Percentiles rank a stretch among this genome's conserved stretches.
These are phyloP conservation scores for Suillus spraguei DNA, from an alignment of 768 basidiomycete species.

Conservation along the genomic window DNA sequence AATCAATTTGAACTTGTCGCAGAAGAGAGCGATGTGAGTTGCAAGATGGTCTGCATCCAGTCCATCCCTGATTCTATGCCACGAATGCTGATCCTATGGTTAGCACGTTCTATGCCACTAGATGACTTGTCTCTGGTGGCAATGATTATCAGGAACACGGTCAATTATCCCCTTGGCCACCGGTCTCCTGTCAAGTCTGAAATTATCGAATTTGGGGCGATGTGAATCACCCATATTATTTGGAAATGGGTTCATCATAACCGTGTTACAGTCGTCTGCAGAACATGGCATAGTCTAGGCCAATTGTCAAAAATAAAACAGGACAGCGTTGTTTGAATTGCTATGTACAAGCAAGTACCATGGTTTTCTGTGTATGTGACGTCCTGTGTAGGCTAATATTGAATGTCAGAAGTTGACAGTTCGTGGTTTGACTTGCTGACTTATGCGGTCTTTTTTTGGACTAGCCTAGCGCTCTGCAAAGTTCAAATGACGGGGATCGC, in stretches of 20 bases:
- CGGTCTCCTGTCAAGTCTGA: background rate
- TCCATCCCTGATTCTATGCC: no score
- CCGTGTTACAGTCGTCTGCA: background rate
- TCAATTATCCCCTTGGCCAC: background rate
- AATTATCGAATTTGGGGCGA: background rate
- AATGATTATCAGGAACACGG: background rate
- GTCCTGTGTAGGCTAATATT: no score
- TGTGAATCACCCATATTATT: background rate
- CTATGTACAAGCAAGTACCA: background rate
- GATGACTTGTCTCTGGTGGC: background rate
- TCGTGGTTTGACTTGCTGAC: background rate
- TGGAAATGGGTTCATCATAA: background rate
- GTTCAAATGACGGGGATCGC: background rate
- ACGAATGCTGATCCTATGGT: no score
- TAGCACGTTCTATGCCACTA: background rate
- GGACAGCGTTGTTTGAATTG: background rate
- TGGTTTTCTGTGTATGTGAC: background rate
- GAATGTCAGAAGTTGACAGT: background rate
- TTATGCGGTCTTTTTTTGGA: background rate
- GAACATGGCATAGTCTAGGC: background rate
- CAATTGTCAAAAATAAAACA: background rate
- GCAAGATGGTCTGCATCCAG: no score
- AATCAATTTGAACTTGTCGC: background rate
- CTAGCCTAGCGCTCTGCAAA: background rate
- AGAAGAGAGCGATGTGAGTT: background rate